Evolutionary conservation across 2,329 filamentous ascomycete species (phyloP), one percentile per base, ranked within the genome.

Genomic region (Aschersonia sp.): DNA sequence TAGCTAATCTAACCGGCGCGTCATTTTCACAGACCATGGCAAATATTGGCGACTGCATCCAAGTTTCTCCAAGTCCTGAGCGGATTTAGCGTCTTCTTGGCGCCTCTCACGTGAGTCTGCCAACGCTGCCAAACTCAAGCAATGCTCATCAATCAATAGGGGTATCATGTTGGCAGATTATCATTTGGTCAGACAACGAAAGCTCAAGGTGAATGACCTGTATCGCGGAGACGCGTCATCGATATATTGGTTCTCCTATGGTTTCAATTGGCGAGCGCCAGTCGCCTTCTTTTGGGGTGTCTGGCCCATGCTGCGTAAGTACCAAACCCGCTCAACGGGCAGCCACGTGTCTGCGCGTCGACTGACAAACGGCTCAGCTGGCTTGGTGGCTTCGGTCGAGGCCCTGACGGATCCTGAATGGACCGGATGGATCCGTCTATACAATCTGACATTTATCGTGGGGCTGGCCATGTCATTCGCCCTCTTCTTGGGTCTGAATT

Each of bases 361-460:
- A 22, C 22, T 22, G 22, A 47, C 35, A 12, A 37, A 37, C 35
- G 22, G 30, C 31, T 9, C 56, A 51, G 54, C 55, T 0, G 57
- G 57, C 4, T 55, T 59, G 51, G 49, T 58, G 32, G 53, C 51
- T 5, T 54, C 50, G 5, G 54, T 55, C 48, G 53, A 58, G 45
- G 47, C 37, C 35, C 54, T 41, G 45, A 49, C 48, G 1, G 51
- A n/a, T 42, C 46, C 48, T 12, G 44, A 42, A 52, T 61, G 32
- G 14, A 52, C 55, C 12, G 61, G 58, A 29, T 66, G 63, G 52
- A 63, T 60, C 5, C 55, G 61, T 22, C 49, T 69, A 3, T 68
- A 67, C 54, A 65, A 69, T 47, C 55, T 69, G n/a, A 63, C 65
- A 0, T 69, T 64, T 50, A 58, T 64, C 4, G 53, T 67, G 1